Percentiles rank a stretch among this genome's conserved stretches.
Evolutionary conservation across 306 rosid species (phyloP).

Genomic region (Medicago lupulina): DNA sequence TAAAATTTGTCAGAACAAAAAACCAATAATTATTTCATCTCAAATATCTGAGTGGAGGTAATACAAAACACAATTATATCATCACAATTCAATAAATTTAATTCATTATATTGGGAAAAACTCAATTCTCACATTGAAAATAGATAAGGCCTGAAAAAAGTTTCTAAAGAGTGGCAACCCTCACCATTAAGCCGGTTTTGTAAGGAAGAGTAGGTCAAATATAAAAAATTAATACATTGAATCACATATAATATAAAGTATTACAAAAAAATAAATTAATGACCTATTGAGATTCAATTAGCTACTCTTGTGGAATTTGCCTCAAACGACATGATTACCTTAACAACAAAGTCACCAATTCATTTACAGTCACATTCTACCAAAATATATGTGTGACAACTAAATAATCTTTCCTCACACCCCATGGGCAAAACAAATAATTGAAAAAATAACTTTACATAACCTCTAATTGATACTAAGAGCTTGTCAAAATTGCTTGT

Average conservation of each 20-base stretch:
- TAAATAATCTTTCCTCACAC: slow-evolving; percentile 7
- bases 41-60: slow-evolving; percentile 37
- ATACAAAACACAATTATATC: slow-evolving; percentile 16
- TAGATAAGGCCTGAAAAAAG: background rate
- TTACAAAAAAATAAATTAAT: slow-evolving; percentile 21
- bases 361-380: slow-evolving; percentile 14
- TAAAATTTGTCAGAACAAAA: slow-evolving; percentile 49
- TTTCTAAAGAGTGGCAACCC: slow-evolving; percentile 7
- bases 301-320: slow-evolving; percentile 33
- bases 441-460: slow-evolving; percentile 19
- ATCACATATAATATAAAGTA: slow-evolving; percentile 16
- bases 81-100: slow-evolving; percentile 16
- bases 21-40: slow-evolving; percentile 30
- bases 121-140: background rate
- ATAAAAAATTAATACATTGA: background rate
- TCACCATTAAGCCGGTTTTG: background rate
- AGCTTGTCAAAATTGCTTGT: slow-evolving; percentile 12
- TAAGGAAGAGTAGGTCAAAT: background rate
- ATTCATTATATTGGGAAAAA: slow-evolving; percentile 3
- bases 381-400: slow-evolving; percentile 21
- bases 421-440: background rate
- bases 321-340: slow-evolving; percentile 24
- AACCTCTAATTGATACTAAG: background rate
- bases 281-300: slow-evolving; percentile 24
- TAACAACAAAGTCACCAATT: slow-evolving; percentile 7